Conservation (phyloP, 768 basidiomycete species). For the Boletus tomentosulus region DNA sequence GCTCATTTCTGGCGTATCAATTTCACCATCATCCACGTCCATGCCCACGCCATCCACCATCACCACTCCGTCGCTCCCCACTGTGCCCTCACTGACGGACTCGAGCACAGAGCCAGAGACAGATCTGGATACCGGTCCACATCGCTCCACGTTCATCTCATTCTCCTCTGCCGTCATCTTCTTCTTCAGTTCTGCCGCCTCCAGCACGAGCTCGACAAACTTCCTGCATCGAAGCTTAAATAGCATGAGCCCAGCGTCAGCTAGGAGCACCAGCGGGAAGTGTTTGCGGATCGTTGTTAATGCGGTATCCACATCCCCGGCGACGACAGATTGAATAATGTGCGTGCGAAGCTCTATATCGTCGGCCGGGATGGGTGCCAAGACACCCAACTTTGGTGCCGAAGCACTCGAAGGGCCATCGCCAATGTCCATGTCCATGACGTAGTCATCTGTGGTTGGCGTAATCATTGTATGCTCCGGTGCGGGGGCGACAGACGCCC, state of each 20-base stretch:
- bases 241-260: constrained; percentile 65
- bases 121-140: constrained; percentile 23
- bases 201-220: constrained; percentile 78
- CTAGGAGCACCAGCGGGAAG: constrained; percentile 62
- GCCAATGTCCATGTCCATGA: constrained; percentile 45
- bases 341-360: constrained; percentile 67
- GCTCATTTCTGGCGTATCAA: constrained; percentile 16
- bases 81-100: constrained; percentile 33
- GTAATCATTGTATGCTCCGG: background rate
- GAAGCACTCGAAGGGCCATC: constrained; percentile 13
- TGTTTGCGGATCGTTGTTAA: constrained; percentile 50
- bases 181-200: constrained; percentile 67
- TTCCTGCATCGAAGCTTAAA: constrained; percentile 82
- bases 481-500: constrained; percentile 2
- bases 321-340: constrained; percentile 64
- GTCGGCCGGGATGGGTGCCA: constrained; percentile 31
- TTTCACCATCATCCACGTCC: constrained; percentile 46
- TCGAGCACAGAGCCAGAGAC: constrained; percentile 23
- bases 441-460: constrained; percentile 34
- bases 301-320: constrained; percentile 69
- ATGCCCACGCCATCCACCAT: constrained; percentile 51
- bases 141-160: constrained; percentile 28
- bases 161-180: constrained; percentile 44
- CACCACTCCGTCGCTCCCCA: constrained; percentile 38
- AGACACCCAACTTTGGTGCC: constrained; percentile 7